Evolutionary conservation across 2,329 filamentous ascomycete genomes (phyloP).

Genomic region (Paraconiothyrium sp.): DNA sequence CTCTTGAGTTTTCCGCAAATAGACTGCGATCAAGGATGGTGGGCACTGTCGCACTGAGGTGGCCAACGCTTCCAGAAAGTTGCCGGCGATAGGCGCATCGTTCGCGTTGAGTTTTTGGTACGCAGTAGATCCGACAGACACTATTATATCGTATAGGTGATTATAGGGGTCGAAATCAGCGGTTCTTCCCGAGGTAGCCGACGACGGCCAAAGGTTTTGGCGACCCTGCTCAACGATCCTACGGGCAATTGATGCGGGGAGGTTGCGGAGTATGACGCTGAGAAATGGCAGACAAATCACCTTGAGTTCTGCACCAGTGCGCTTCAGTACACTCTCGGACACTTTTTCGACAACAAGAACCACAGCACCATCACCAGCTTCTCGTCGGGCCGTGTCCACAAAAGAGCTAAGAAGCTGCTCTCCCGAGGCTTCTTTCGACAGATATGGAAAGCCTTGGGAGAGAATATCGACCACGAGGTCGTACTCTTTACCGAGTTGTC

Average conservation of each 20-base stretch:
- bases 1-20: constrained; percentile 69
- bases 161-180: constrained; percentile 68
- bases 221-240: constrained; percentile 68
- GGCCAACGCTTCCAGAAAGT: constrained; percentile 64
- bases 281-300: constrained; percentile 36
- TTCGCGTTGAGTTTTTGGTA: constrained; percentile 61
- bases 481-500: constrained; percentile 72
- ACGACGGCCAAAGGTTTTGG: constrained; percentile 72
- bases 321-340: constrained; percentile 56
- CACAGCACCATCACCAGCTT: constrained; percentile 74
- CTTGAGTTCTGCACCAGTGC: constrained; percentile 30
- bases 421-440: constrained; percentile 30
- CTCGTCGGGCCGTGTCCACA: constrained; percentile 63
- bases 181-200: constrained; percentile 44
- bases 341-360: constrained; percentile 76
- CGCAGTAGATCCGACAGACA: constrained; percentile 60
- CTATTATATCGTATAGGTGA: constrained; percentile 70
- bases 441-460: constrained; percentile 63
- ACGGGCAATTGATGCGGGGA: constrained; percentile 55
- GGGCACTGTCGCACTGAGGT: constrained; percentile 52
- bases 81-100: constrained; percentile 51
- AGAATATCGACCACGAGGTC: constrained; percentile 75
- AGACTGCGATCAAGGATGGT: constrained; percentile 61
- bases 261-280: constrained; percentile 47
- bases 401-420: constrained; percentile 65